phyloP scores from a whole-genome alignment of 2,329 filamentous ascomycete genomes.

The Cordyceps cateniannulata region DNA sequence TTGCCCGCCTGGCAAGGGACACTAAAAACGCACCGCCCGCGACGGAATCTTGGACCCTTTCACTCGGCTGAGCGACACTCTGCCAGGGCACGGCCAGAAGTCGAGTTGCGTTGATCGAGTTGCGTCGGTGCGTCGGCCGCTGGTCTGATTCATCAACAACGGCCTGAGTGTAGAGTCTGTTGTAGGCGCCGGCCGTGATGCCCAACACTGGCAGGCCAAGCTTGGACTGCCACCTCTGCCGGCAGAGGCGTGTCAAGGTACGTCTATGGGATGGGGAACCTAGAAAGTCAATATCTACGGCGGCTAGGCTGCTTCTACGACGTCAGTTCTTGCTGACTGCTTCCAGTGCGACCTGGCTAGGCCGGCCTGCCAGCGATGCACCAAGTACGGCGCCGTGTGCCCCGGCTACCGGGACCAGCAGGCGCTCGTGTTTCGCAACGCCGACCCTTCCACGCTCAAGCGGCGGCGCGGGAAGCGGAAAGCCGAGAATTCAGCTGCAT shows the following conservation, averaged over 20 bases:
- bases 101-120: no score
- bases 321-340: constrained; percentile 3
- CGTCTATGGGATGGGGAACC: no score
- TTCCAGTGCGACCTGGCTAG: constrained; percentile 33
- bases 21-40: no score
- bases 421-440: constrained; percentile 33
- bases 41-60: no score
- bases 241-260: constrained; percentile 35
- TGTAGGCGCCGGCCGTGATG: constrained; percentile 20
- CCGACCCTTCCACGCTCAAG: constrained; percentile 18
- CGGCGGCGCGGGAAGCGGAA: constrained; percentile 19
- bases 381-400: constrained; percentile 34
- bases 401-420: constrained; percentile 34
- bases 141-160: no score
- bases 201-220: constrained; percentile 36
- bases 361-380: constrained; percentile 33
- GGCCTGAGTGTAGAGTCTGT: no score
- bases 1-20: no score
- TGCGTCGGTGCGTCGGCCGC: no score
- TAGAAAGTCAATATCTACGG: no score
- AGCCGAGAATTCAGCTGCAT: not conserved
- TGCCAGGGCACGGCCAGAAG: no score
- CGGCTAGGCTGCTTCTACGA: not conserved
- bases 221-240: constrained; percentile 35
- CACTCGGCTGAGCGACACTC: no score